Evolutionary conservation across 2,329 filamentous ascomycete species (phyloP), one percentile per base, ranked within the genome.

Genomic region (Zasmidium angulare): DNA sequence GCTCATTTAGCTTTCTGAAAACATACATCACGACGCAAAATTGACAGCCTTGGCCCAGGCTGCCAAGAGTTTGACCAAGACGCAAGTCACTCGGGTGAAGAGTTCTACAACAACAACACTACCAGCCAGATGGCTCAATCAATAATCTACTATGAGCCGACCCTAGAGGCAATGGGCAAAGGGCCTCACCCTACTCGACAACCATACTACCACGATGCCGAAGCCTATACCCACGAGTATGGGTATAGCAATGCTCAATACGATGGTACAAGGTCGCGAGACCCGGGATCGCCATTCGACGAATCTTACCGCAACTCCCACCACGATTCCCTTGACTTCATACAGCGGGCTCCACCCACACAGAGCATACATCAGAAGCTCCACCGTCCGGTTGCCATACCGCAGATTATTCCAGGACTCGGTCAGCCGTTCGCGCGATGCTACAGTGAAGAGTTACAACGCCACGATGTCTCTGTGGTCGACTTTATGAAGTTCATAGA

Each of bases 401-500:
- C 56, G 4, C 56, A 59, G 49, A 46, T 50, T 20, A 46, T 46
- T 23, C 2, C 43, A 2, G 43, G 51, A 17, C 46, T 55, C 21
- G 56, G 56, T 17, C 48, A 49, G 24, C 56, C 52, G 9, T 59
- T 55, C 40, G 50, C 51, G 2, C 11, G 51, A 31, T 40, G 6
- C 46, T 59, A 24, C 47, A 21, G 29, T n/a, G 19, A 26, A 17
- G 52, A 24, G 14, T 46, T 59, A 20, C 1, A 21, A n/a, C 24
- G 17, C 3, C 20, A 46, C 7, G 52, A 52, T 2, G 59, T 65
- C 29, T 19, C 46, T 6, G 43, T 50, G 17, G 48, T 57, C 47
- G 65, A 68, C 20, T 68, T 68, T 55, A 58, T 69, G 17, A 24
- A 48, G 17, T 70, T 70, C 59, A 61, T 70, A 55, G 65, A 69